Evolutionary conservation across 2,329 filamentous ascomycete genomes (phyloP).

Genomic region (Dendrostoma leiphaemia): DNA sequence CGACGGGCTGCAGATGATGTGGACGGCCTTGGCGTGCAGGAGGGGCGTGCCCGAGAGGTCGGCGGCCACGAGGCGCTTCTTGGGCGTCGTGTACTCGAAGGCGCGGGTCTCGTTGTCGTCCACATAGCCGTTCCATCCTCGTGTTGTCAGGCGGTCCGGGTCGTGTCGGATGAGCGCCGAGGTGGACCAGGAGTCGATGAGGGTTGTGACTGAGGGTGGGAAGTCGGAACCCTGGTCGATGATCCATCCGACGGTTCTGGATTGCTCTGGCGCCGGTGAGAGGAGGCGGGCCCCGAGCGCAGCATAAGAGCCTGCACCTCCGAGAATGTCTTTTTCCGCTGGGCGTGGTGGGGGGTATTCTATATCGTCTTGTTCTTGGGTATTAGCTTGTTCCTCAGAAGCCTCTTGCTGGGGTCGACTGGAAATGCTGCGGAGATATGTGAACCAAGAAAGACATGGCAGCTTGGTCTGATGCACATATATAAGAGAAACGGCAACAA

Average conservation of each 20-base stretch:
- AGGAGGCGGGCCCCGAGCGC: slow-evolving; percentile 87
- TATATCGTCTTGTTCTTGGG: slow-evolving; percentile 67
- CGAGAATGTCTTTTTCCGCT: slow-evolving; percentile 73
- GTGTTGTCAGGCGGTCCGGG: slow-evolving; percentile 70
- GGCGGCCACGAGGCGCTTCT: slow-evolving; percentile 72
- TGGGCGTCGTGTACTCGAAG: slow-evolving; percentile 87
- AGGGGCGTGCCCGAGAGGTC: slow-evolving; percentile 62
- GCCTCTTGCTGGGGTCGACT: not conserved
- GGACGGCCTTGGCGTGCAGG: slow-evolving; percentile 73
- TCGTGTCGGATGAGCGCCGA: slow-evolving; percentile 67
- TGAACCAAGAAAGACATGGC: not conserved
- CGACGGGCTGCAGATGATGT: slow-evolving; percentile 78
- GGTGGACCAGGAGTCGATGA: slow-evolving; percentile 75
- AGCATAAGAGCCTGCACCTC: slow-evolving; percentile 83
- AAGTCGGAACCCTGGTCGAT: slow-evolving; percentile 90
- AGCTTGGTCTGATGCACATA: slow-evolving; percentile 4
- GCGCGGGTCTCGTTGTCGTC: slow-evolving; percentile 65
- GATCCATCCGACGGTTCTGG: slow-evolving; percentile 79
- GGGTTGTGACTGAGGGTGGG: slow-evolving; percentile 59
- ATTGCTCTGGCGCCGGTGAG: slow-evolving; percentile 62
- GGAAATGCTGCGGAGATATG: not conserved
- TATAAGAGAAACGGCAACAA: not conserved
- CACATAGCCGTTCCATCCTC: slow-evolving; percentile 90
- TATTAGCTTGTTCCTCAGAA: slow-evolving; percentile 20
- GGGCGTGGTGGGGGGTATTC: slow-evolving; percentile 72